Percentiles rank a stretch among this genome's conserved stretches.
These are phyloP conservation scores for Trametes cubensis DNA, from an alignment of 768 basidiomycete species.

Conservation along the genomic window DNA sequence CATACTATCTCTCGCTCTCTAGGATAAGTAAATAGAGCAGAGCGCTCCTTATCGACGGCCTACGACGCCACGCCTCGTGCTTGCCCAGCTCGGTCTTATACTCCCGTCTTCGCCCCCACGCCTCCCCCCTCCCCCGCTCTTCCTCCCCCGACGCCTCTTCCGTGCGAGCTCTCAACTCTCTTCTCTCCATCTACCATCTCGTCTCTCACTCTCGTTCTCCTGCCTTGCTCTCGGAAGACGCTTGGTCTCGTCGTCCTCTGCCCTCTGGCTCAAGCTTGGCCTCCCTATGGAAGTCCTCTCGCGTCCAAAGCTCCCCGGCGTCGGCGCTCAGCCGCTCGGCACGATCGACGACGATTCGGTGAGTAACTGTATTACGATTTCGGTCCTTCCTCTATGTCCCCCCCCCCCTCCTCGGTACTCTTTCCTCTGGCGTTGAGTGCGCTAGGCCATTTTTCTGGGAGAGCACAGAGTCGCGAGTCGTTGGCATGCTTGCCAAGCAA, in stretches of 20 bases:
- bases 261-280: slow-evolving; percentile 1
- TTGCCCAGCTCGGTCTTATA: slow-evolving; percentile 1
- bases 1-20: no score
- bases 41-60: slow-evolving; percentile 13
- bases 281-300: slow-evolving; percentile 13
- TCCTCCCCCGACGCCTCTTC: not conserved
- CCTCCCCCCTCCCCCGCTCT: not conserved
- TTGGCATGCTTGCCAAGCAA: no score
- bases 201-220: not conserved
- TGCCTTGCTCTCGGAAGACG: not conserved
- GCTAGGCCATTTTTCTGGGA: not conserved
- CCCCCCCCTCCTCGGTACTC: not conserved
- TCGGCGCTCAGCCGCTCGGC: not conserved
- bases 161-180: not conserved
- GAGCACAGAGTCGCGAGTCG: not conserved
- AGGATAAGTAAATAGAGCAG: not conserved
- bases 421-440: no score
- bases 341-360: not conserved
- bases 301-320: slow-evolving; percentile 1
- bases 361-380: not conserved
- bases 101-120: not conserved
- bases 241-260: not conserved
- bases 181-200: not conserved
- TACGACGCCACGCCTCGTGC: slow-evolving; percentile 15
- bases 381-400: no score